A percentile compares a stretch with the other conserved stretches of the same genome.
Conservation (phyloP, 441 rosid genomes). For the Biscutella laevigata region DNA sequence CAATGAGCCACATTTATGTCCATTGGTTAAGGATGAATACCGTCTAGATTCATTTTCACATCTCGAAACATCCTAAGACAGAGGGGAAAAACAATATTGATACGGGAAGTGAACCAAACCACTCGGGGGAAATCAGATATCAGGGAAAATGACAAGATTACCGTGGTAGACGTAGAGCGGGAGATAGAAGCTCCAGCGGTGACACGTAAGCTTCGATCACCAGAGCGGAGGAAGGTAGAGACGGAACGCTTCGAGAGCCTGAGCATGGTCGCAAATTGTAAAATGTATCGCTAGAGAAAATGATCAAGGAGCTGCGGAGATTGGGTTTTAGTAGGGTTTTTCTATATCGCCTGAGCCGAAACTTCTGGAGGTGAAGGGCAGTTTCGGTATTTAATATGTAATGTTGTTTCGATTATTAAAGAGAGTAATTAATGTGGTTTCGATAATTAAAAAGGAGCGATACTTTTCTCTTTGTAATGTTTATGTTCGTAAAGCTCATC, state of each 20-base stretch:
- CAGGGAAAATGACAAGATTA: conserved; percentile 10
- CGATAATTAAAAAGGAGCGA: neutral
- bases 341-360: conserved; percentile 30
- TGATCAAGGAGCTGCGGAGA: too few species aligned
- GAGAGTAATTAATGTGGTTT: neutral
- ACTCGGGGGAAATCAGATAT: too few species aligned
- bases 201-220: conserved; percentile 30
- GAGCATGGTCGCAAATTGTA: conserved; percentile 40
- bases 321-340: conserved; percentile 59
- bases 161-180: conserved; percentile 33
- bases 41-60: conserved; percentile 35
- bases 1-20: conserved; percentile 21
- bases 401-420: too few species aligned
- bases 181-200: conserved; percentile 31
- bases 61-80: conserved; percentile 37
- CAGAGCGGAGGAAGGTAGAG: conserved; percentile 42
- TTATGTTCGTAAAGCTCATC: too few species aligned
- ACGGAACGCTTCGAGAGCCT: conserved; percentile 59
- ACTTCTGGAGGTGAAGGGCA: conserved; percentile 47
- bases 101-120: too few species aligned
- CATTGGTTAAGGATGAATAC: conserved; percentile 43
- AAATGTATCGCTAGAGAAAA: neutral
- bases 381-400: neutral
- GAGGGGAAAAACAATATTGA: neutral
- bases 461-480: too few species aligned